A percentile compares a stretch with the other conserved stretches of the same genome.
Evolutionary conservation across 2,329 filamentous ascomycete genomes (phyloP).

Genomic region (Chaetomiaceae sp.): DNA sequence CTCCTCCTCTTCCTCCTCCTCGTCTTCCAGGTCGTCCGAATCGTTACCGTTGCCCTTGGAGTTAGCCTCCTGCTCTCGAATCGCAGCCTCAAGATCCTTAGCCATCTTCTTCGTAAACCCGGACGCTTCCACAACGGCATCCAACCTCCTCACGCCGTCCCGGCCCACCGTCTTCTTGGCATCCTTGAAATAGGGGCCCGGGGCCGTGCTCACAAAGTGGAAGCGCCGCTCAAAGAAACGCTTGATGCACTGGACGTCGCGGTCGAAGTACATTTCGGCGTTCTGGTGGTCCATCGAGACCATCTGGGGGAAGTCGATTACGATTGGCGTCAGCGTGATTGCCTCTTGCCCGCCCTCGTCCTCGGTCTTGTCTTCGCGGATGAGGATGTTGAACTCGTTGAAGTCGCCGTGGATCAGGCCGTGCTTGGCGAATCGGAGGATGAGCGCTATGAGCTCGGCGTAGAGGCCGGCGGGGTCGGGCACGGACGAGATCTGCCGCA

Average conservation of each 20-base stretch:
- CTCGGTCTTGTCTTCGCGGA: constrained; percentile 63
- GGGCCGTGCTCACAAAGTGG: constrained; percentile 75
- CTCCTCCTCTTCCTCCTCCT: constrained; percentile 31
- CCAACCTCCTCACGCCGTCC: constrained; percentile 65
- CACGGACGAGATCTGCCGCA: constrained; percentile 81
- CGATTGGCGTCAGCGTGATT: constrained; percentile 63
- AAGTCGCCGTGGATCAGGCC: constrained; percentile 97
- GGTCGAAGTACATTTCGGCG: constrained; percentile 95
- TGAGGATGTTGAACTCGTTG: constrained; percentile 97
- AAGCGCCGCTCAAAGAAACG: constrained; percentile 88
- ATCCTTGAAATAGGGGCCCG: constrained; percentile 81
- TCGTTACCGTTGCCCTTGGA: constrained; percentile 34
- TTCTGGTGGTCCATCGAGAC: constrained; percentile 91
- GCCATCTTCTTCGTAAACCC: constrained; percentile 97
- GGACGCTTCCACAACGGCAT: constrained; percentile 84
- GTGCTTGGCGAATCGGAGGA: constrained; percentile 75
- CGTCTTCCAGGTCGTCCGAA: constrained; percentile 32
- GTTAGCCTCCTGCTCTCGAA: constrained; percentile 66
- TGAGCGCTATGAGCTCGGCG: constrained; percentile 81
- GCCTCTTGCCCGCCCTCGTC: constrained; percentile 8
- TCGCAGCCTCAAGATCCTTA: constrained; percentile 87
- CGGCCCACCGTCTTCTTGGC: constrained; percentile 69
- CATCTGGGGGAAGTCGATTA: constrained; percentile 99
- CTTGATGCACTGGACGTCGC: constrained; percentile 93
- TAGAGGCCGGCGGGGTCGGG: constrained; percentile 83